Evolutionary conservation across 2,329 filamentous ascomycete genomes (phyloP).

Genomic region (Claviceps pazoutovae): DNA sequence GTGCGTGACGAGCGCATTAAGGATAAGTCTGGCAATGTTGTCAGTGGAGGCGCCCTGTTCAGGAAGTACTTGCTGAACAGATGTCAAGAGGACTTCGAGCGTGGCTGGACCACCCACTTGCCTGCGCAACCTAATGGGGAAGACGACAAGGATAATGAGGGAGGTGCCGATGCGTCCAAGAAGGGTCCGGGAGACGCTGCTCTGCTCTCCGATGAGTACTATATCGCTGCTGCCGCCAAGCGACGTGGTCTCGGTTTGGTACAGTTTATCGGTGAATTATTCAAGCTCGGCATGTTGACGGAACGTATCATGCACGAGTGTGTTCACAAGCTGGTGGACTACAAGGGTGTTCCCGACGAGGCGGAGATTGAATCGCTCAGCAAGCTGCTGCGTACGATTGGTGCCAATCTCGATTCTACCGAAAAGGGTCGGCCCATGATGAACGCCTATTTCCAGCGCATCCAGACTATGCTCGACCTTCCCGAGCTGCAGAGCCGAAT

Average conservation of each 20-base stretch:
- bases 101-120: constrained; percentile 85
- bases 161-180: constrained; percentile 29
- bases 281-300: constrained; percentile 97
- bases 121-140: constrained; percentile 54
- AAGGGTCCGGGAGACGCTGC: constrained; percentile 54
- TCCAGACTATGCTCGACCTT: constrained; percentile 66
- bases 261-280: constrained; percentile 97
- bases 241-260: constrained; percentile 93
- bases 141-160: constrained; percentile 54
- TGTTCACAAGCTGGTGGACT: constrained; percentile 93
- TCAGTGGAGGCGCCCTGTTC: constrained; percentile 89
- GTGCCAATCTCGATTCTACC: constrained; percentile 67
- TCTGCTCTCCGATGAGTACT: constrained; percentile 94
- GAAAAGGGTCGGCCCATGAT: constrained; percentile 80
- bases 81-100: constrained; percentile 97
- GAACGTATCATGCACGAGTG: constrained; percentile 99
- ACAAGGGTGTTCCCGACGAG: constrained; percentile 84
- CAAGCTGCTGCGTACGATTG: constrained; percentile 84
- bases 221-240: constrained; percentile 84
- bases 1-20: constrained; percentile 91
- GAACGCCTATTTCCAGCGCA: constrained; percentile 86
- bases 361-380: constrained; percentile 91
- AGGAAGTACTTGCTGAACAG: constrained; percentile 96
- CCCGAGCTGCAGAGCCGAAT: constrained; percentile 75
- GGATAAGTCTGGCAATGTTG: constrained; percentile 77